Conservation (phyloP, 1,284 basidiomycete genomes). For the Apiotrichum montevideense region DNA sequence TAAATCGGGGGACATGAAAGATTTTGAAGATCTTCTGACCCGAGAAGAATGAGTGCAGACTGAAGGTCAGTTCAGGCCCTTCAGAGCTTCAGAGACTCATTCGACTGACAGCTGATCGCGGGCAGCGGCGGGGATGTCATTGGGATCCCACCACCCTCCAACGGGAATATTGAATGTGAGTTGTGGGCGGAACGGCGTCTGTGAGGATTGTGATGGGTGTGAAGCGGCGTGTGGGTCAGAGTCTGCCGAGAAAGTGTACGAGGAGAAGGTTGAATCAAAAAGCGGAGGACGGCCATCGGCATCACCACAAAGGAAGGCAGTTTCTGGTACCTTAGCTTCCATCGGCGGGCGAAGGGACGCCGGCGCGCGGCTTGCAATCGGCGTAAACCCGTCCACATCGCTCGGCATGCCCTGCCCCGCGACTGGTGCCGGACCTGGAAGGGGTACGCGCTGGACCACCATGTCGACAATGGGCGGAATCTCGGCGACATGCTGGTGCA, state of each 20-base stretch:
- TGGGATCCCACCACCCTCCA: slow-evolving; percentile 40
- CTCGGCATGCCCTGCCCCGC: not conserved
- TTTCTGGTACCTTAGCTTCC: not conserved
- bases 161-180: slow-evolving; percentile 10
- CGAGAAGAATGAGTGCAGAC: slow-evolving; percentile 35
- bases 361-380: not conserved
- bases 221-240: no score
- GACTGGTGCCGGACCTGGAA: not conserved
- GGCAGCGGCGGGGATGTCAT: slow-evolving; percentile 35
- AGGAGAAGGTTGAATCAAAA: no score
- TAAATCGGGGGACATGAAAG: slow-evolving; percentile 37
- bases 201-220: not conserved
- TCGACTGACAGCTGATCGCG: slow-evolving; percentile 35
- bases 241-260: no score
- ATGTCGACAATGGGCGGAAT: not conserved
- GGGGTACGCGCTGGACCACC: not conserved
- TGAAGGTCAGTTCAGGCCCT: slow-evolving; percentile 6
- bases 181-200: not conserved
- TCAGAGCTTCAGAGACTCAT: no score
- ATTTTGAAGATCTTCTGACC: slow-evolving; percentile 28
- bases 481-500: not conserved
- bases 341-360: not conserved
- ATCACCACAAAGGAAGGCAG: no score
- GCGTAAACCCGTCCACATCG: not conserved
- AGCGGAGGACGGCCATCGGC: no score